Percentiles rank a stretch among this genome's conserved stretches.
Conservation (phyloP, 805 yeast genomes). For the Wickerhamiella vanderwaltii region DNA sequence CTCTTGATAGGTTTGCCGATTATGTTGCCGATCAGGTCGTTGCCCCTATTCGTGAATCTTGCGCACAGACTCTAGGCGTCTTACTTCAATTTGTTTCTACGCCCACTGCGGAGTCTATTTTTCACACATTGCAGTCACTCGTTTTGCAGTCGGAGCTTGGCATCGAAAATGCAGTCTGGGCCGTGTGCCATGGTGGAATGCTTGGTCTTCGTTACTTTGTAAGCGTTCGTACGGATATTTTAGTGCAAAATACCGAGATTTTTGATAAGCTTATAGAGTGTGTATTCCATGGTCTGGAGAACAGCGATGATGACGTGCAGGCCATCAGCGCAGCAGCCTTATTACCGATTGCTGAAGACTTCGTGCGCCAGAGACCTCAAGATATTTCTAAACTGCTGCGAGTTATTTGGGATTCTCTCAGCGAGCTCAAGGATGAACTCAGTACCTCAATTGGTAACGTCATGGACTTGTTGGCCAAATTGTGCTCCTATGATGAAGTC, state of each 20-base stretch:
- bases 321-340: constrained; percentile 91
- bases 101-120: constrained; percentile 46
- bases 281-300: constrained; percentile 72
- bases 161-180: constrained; percentile 62
- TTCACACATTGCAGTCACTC: constrained; percentile 50
- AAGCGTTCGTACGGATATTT: constrained; percentile 71
- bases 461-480: constrained; percentile 81
- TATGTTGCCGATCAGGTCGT: constrained; percentile 95
- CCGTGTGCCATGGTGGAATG: constrained; percentile 97
- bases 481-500: constrained; percentile 73
- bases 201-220: constrained; percentile 86
- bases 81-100: constrained; percentile 61
- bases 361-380: constrained; percentile 49
- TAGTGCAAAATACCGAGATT: constrained; percentile 43
- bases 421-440: constrained; percentile 78
- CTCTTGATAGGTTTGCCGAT: constrained; percentile 92
- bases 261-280: constrained; percentile 65
- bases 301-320: constrained; percentile 81
- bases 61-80: constrained; percentile 90
- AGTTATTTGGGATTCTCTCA: constrained; percentile 84
- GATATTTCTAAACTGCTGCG: constrained; percentile 37
- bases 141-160: constrained; percentile 48
- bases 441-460: constrained; percentile 93
- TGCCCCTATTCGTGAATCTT: constrained; percentile 95
- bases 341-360: constrained; percentile 78